Conservation (phyloP, 1,139 yeast species). For the Taphrina wiesneri region DNA sequence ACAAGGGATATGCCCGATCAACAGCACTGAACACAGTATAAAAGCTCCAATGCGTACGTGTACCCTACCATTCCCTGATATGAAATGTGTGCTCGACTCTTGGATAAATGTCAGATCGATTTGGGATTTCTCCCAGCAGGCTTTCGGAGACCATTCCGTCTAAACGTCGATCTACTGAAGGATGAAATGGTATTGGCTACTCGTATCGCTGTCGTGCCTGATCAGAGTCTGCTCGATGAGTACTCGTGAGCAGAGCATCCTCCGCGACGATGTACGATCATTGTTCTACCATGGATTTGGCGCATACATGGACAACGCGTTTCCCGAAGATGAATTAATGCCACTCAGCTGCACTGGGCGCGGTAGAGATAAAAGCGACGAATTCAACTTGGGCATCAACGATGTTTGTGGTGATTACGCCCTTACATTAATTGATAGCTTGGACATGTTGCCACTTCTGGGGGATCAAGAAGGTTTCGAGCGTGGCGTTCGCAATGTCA, state of each 20-base stretch:
- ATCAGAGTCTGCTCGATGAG: not conserved
- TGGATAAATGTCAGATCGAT: not conserved
- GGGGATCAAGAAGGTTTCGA: constrained; percentile 62
- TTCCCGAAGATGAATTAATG: constrained; percentile 74
- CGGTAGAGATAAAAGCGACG: constrained; percentile 61
- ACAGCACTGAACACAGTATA: no score
- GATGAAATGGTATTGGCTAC: not conserved
- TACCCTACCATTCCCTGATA: not conserved
- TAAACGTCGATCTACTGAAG: not conserved
- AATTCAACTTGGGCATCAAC: constrained; percentile 61
- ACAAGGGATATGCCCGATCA: no score
- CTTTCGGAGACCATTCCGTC: no score
- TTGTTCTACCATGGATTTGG: constrained; percentile 72
- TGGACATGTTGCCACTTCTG: constrained; percentile 70
- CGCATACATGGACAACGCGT: constrained; percentile 69
- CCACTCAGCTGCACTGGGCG: constrained; percentile 73
- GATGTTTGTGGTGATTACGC: constrained; percentile 86
- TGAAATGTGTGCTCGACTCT: not conserved
- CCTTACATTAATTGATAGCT: constrained; percentile 71
- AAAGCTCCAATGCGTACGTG: no score
- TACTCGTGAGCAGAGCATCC: not conserved
- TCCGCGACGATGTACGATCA: not conserved
- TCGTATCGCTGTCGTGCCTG: not conserved
- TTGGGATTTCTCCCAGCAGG: no score
- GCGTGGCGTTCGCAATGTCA: constrained; percentile 53